Evolutionary conservation across 192 early-diverging fungal genomes (phyloP).

Genomic region (Coemansia sp.): DNA sequence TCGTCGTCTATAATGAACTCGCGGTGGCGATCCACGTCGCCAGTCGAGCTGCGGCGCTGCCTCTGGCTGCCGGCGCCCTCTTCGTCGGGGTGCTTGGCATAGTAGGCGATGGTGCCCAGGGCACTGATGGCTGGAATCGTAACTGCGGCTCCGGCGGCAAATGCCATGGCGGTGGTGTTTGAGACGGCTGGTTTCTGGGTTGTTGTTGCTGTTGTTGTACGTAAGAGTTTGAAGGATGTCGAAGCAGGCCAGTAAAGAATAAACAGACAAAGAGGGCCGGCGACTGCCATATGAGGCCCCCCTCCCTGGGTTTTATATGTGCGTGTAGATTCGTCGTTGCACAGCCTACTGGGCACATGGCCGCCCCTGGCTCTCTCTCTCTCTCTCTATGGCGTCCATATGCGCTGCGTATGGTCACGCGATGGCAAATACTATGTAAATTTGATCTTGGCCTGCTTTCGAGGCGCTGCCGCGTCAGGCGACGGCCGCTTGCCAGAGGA

Average conservation of each 20-base stretch:
- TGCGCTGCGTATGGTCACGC: too few relatives aligned
- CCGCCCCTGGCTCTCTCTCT: too few relatives aligned
- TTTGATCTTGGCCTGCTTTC: constrained; percentile 28
- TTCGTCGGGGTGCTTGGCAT: constrained; percentile 21
- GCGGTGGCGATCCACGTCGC: constrained; percentile 10
- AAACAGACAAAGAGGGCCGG: too few relatives aligned
- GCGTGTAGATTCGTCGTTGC: too few relatives aligned
- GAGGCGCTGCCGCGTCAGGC: constrained; percentile 1
- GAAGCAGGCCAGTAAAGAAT: background rate
- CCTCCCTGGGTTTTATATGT: too few relatives aligned
- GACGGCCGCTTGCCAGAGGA: constrained; percentile 13
- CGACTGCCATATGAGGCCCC: too few relatives aligned
- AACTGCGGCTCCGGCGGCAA: constrained; percentile 47
- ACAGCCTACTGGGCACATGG: too few relatives aligned
- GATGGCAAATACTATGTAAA: too few relatives aligned
- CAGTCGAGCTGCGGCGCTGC: constrained; percentile 16
- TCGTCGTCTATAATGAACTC: constrained; percentile 39
- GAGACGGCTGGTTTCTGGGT: too few relatives aligned
- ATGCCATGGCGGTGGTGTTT: constrained; percentile 22
- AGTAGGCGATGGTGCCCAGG: constrained; percentile 35
- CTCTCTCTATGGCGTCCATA: too few relatives aligned
- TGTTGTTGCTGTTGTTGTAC: too few relatives aligned
- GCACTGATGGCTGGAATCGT: constrained; percentile 37
- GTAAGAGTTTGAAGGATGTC: too few relatives aligned
- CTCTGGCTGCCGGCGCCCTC: constrained; percentile 5